Percentiles rank a stretch among this genome's conserved stretches.
Conservation (phyloP, 2,329 filamentous ascomycete species). For the Raffaelea deltoideospora region DNA sequence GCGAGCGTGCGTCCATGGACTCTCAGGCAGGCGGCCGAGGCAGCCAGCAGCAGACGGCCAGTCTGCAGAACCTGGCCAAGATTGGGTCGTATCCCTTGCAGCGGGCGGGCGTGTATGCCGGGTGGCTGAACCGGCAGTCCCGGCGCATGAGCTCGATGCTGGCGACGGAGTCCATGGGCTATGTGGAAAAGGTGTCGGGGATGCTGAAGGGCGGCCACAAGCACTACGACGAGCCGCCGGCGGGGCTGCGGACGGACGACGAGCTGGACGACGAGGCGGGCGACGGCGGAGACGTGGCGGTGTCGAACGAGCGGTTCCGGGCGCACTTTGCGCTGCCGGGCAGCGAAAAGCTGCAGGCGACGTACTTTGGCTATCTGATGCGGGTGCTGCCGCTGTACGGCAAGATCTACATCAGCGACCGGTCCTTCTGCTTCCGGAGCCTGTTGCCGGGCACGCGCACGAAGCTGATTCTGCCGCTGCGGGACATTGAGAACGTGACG, state of each 20-base stretch:
- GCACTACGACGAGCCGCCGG: conserved; percentile 57
- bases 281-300: background rate
- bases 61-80: conserved; percentile 35
- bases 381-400: conserved; percentile 84
- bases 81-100: conserved; percentile 67
- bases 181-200: conserved; percentile 89
- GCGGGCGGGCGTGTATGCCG: conserved; percentile 67
- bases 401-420: conserved; percentile 87
- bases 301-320: conserved; percentile 65
- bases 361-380: conserved; percentile 86
- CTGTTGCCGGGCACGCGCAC: conserved; percentile 78
- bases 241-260: conserved; percentile 35
- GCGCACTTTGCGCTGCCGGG: conserved; percentile 80
- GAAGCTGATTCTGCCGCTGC: conserved; percentile 80
- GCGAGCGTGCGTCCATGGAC: background rate
- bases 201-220: conserved; percentile 90
- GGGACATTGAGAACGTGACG: conserved; percentile 81
- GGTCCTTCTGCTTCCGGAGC: conserved; percentile 84
- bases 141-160: conserved; percentile 70
- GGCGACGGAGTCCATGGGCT: conserved; percentile 86
- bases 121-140: conserved; percentile 64
- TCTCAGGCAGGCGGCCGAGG: conserved; percentile 9
- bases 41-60: conserved; percentile 23
- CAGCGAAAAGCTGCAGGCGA: conserved; percentile 69
- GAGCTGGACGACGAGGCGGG: conserved; percentile 28